Percentiles rank a stretch among this genome's conserved stretches.
Conservation (phyloP, 768 basidiomycete genomes). For the Suillus subluteus region DNA sequence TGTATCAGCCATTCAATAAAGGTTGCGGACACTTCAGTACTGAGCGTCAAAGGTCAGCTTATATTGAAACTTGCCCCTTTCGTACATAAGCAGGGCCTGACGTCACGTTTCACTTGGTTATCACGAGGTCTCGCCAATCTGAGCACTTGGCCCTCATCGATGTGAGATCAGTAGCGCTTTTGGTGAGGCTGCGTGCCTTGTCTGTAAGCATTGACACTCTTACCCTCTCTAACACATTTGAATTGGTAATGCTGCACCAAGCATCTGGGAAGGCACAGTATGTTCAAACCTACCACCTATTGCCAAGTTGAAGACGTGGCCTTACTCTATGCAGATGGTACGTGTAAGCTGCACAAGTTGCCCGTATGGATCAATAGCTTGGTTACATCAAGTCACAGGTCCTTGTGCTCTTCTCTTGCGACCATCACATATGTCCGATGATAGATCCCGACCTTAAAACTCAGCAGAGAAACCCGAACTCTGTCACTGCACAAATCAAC, state of each 20-base stretch:
- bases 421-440: conserved; percentile 23
- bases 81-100: neutral
- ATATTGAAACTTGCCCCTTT: neutral
- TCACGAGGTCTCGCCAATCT: neutral
- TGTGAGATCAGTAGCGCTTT: conserved; percentile 3
- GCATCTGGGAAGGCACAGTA: neutral
- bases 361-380: neutral
- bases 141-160: conserved; percentile 7
- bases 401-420: neutral
- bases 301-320: neutral
- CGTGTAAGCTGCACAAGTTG: neutral
- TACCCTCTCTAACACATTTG: neutral
- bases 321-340: neutral
- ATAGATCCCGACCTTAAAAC: conserved; percentile 13
- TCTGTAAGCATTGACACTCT: neutral
- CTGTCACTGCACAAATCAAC: conserved; percentile 10
- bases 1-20: neutral
- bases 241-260: neutral
- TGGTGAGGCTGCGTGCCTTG: neutral
- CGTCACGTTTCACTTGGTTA: neutral
- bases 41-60: conserved; percentile 1
- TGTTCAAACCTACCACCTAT: neutral
- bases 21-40: neutral
- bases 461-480: conserved; percentile 18
- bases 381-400: neutral